Base-by-base conservation (phyloP, 1,284 basidiomycete species). In the Porodaedalea pini region DNA sequence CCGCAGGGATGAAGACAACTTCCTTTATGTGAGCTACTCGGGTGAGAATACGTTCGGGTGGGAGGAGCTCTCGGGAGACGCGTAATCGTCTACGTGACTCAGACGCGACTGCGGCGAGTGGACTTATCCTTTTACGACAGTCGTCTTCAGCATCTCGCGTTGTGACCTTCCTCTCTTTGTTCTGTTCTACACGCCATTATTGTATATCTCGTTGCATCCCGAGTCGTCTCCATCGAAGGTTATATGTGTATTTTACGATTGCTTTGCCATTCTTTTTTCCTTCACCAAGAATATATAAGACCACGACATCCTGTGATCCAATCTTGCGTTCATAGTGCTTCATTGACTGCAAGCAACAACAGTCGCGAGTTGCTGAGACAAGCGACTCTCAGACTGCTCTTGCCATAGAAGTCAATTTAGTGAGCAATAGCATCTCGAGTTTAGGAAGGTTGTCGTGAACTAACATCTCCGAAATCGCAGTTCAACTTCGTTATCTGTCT, bases 1-100 rank as follows among this genome's bases (percentile, higher is more conserved):
- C 29, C 17, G 8, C 11, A 95, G 93, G 81, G 94, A 97, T 67
- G 94, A 97, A 71, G 94, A 97, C 71, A 92, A 93, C 62, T 97
- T 97, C 83, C 79, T 97, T 54, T 98, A 95, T 70, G 92, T 96
- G 62, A 91, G 91, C 71, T 97, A 97, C 78, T 95, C 94, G 39
- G 94, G 94, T 57, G 94, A 96, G 89, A 97, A 96, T 76, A 95
- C 92, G 29, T 96, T 96, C 66, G 92, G 93, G 57, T 60, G 54
- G 58, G 58, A 57, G 36, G 60, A 29, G 53, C 53, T 57, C n/a
- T 40, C 23, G 27, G 48, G 39, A 43, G 59, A 57, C 39, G 56
- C 43, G 44, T 61, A 50, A 51, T 43, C 48, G 55, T 37, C 32
- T 17, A 27, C 40, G 17, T 49, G 55, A 44, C 55, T 51, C 47